Evolutionary conservation across 2,329 filamentous ascomycete species (phyloP).

Genomic region (Xylaria sp.): DNA sequence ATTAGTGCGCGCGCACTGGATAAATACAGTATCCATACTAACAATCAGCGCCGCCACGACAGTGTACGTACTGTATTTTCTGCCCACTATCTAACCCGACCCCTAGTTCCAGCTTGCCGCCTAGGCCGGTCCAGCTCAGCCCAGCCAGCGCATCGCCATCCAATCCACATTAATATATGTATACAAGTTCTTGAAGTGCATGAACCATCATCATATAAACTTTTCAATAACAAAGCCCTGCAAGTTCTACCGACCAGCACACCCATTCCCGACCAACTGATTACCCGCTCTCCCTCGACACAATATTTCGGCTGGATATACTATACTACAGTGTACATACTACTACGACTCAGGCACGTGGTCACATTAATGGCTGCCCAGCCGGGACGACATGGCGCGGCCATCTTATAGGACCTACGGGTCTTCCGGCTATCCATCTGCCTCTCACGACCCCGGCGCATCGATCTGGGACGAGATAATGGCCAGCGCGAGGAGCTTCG

Average conservation of each 20-base stretch:
- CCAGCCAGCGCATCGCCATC: constrained; percentile 13
- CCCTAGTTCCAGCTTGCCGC: constrained; percentile 1
- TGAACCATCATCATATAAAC: constrained; percentile 1
- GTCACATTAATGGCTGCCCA: constrained; percentile 45
- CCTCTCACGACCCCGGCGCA: constrained; percentile 45
- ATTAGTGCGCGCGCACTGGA: not conserved
- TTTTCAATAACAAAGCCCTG: constrained; percentile 5
- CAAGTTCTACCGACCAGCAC: not conserved
- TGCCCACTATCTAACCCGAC: not conserved
- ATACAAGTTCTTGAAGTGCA: not conserved
- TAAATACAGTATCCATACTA: not conserved
- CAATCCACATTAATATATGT: not conserved
- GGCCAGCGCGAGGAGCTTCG: constrained; percentile 45
- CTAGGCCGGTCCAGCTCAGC: constrained; percentile 15
- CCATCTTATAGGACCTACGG: constrained; percentile 53
- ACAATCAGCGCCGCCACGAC: not conserved
- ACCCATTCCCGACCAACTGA: not conserved
- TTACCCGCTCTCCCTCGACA: not conserved
- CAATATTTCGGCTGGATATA: constrained; percentile 4
- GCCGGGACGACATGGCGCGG: constrained; percentile 50
- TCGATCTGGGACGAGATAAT: constrained; percentile 54
- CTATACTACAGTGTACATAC: not conserved
- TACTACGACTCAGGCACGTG: constrained; percentile 9
- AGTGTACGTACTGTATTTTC: not conserved
- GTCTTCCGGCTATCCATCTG: constrained; percentile 39